Percentiles rank a stretch among this genome's conserved stretches.
phyloP scores from a whole-genome alignment of 2,329 filamentous ascomycete genomes.

The Tricladium varicosporioides region DNA sequence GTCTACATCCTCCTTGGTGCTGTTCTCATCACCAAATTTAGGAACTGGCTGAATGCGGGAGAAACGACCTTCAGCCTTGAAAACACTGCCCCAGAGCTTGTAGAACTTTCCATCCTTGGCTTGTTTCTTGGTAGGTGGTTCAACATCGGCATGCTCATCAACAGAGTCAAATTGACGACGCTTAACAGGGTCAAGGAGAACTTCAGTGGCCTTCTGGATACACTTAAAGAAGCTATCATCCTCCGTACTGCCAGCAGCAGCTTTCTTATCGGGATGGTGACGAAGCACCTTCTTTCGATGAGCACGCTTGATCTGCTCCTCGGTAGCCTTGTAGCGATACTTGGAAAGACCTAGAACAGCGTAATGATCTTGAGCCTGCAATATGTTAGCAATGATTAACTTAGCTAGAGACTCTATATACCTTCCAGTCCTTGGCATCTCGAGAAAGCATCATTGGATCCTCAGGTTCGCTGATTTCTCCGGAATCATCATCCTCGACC shows the following conservation, averaged over 20 bases:
- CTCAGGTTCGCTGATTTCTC: conserved; percentile 90
- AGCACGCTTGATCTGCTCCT: conserved; percentile 98
- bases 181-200: conserved; percentile 87
- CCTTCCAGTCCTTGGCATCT: conserved; percentile 99
- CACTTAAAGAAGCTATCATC: conserved; percentile 99
- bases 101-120: conserved; percentile 84
- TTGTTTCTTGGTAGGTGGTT: conserved; percentile 91
- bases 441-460: conserved; percentile 88
- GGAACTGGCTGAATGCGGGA: conserved; percentile 89
- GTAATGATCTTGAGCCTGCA: conserved; percentile 91
- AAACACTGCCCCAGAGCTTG: conserved; percentile 89
- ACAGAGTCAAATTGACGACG: conserved; percentile 96
- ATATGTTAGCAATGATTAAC: conserved; percentile 15
- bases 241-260: conserved; percentile 79
- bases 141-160: conserved; percentile 88
- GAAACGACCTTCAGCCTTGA: conserved; percentile 91
- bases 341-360: conserved; percentile 90
- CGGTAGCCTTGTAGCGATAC: conserved; percentile 88
- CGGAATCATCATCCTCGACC: conserved; percentile 84
- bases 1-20: conserved; percentile 86
- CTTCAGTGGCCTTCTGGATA: conserved; percentile 96
- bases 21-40: conserved; percentile 77
- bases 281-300: conserved; percentile 99
- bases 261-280: conserved; percentile 99
- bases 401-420: conserved; percentile 39